Evolutionary conservation across 2,329 filamentous ascomycete species (phyloP).

Genomic region (Stromatinia cepivora): DNA sequence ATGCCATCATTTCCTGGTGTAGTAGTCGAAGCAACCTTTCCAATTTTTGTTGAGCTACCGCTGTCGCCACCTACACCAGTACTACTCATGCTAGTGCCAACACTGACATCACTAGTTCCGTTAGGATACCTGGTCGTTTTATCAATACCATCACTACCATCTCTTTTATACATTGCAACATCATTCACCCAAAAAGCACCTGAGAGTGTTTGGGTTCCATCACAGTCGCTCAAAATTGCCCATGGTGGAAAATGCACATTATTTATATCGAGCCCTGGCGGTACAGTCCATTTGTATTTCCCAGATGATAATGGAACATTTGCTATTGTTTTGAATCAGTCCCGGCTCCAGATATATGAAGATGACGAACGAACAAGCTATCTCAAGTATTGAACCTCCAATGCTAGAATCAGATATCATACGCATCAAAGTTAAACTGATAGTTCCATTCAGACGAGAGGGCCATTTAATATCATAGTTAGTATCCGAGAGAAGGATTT

Average conservation of each 20-base stretch:
- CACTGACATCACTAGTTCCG: neutral
- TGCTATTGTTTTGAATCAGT: conserved; percentile 3
- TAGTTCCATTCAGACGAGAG: neutral
- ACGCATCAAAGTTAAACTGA: conserved; percentile 6
- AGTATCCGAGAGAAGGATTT: conserved; percentile 11
- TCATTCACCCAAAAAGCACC: conserved; percentile 22
- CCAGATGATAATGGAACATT: conserved; percentile 6
- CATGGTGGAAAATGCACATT: conserved; percentile 19
- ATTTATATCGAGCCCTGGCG: conserved; percentile 18
- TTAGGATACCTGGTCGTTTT: conserved; percentile 3
- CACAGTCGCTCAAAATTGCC: conserved; percentile 5
- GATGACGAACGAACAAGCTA: conserved; percentile 16
- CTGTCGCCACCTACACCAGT: neutral
- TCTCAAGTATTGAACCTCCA: conserved; percentile 1
- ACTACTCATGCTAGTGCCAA: neutral
- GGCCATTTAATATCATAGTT: conserved; percentile 1
- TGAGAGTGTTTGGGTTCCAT: neutral
- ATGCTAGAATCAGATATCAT: neutral
- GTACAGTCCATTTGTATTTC: conserved; percentile 7
- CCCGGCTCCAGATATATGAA: neutral
- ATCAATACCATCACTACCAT: neutral
- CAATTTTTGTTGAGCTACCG: neutral
- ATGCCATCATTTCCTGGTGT: neutral
- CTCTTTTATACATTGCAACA: neutral
- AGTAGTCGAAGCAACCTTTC: neutral